phyloP scores from a whole-genome alignment of 2,329 filamentous ascomycete species.

The Rachicladosporium sp. region DNA sequence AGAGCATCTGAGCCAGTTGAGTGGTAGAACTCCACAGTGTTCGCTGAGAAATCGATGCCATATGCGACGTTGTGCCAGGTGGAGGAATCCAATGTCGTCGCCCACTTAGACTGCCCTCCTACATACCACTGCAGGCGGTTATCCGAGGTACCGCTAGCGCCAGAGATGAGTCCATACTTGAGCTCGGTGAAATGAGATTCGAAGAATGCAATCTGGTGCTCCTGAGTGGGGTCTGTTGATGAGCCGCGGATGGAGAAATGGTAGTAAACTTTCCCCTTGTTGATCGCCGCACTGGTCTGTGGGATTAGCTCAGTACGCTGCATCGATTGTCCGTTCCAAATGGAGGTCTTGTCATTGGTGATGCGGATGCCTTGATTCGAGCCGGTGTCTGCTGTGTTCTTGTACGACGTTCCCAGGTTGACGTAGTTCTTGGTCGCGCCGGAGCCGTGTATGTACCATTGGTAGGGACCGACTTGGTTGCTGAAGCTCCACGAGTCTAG shows the following conservation, averaged over 20 bases:
- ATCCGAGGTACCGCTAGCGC: slow-evolving; percentile 37
- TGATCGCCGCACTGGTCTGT: slow-evolving; percentile 53
- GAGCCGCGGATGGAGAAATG: slow-evolving; percentile 56
- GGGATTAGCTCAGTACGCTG: slow-evolving; percentile 63
- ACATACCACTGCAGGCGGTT: slow-evolving; percentile 53
- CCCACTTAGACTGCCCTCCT: slow-evolving; percentile 49
- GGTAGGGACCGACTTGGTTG: slow-evolving; percentile 58
- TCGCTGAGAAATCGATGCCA: slow-evolving; percentile 54
- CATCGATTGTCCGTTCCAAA: slow-evolving; percentile 63
- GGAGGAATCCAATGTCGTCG: slow-evolving; percentile 45
- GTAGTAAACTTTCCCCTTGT: slow-evolving; percentile 55
- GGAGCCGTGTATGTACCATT: slow-evolving; percentile 64
- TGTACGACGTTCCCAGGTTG: slow-evolving; percentile 46
- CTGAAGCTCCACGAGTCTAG: slow-evolving; percentile 46
- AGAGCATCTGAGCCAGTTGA: slow-evolving; percentile 50
- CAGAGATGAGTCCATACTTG: slow-evolving; percentile 43
- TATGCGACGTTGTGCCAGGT: slow-evolving; percentile 69
- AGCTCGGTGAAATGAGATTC: slow-evolving; percentile 65
- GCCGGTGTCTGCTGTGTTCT: slow-evolving; percentile 51
- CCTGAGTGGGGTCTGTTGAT: slow-evolving; percentile 46
- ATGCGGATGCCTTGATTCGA: slow-evolving; percentile 58
- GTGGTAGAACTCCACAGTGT: slow-evolving; percentile 57
- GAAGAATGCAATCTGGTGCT: slow-evolving; percentile 55
- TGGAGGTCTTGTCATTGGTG: slow-evolving; percentile 51
- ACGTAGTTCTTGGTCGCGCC: slow-evolving; percentile 47